Base-by-base conservation (phyloP, 129 eudicot genomes). In the Chrysanthemum seticuspe region DNA sequence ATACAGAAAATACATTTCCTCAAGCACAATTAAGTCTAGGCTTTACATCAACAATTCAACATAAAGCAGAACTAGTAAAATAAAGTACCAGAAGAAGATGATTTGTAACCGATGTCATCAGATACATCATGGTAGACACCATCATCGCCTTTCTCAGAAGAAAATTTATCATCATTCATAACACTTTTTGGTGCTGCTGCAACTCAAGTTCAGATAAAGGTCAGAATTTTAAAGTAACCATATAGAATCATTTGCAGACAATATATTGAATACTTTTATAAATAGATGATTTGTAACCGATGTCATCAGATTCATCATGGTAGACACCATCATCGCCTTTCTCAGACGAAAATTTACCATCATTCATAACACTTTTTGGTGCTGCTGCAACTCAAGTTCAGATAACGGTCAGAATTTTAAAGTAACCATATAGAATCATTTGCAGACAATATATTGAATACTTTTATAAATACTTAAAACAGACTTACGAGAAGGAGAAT, bases 401-500 rank as follows among this genome's bases (percentile, higher is more conserved):
- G 3, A 29, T 1, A 3, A 3, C 31, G 2, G 4, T 29, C 31
- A 29, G 31, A 29, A 2, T 29, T 29, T 29, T 29, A 2, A 29
- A 29, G 31, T 29, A 29, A 29, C 2, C 31, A 29, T 1, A 2
- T 29, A 1, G 4, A 3, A 29, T 2, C 3, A 29, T 29, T 29
- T 29, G 2, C 2, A 29, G 31, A 29, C 31, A 29, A 23, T 23
- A 23, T 23, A 23, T 23, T 23, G 25, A 23, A 23, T 23, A 23
- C 0, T 23, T 23, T 23, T 23, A 23, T n/a, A 79, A 21, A 59
- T 34, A 44, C 21, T 11, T 19, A 73, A 4, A 50, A 57, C 6
- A 45, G 19, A 18, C 60, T 59, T 74, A 71, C 82, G 65, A 59
- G 81, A 71, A 57, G 83, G 87, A 57, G 97, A 83, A 69, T 86